Evolutionary conservation across 768 basidiomycete species (phyloP).

Genomic region (Naganishia vaughanmartiniae): DNA sequence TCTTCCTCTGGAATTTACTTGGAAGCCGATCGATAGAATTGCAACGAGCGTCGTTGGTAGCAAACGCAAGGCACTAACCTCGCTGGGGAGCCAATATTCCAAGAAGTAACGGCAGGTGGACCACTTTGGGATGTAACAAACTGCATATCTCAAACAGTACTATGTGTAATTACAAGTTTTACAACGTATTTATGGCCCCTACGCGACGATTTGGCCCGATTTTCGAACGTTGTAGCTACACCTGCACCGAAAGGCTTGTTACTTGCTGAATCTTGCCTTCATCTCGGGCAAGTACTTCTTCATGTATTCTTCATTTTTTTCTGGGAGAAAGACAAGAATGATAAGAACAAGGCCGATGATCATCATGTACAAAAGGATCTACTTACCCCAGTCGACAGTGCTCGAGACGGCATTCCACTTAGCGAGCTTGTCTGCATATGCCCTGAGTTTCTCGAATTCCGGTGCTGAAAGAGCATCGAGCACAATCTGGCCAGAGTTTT

Average conservation of each 20-base stretch:
- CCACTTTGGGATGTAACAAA: background rate
- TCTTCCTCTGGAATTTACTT: background rate
- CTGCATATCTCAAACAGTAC: background rate
- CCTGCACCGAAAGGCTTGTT: background rate
- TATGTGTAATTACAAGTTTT: background rate
- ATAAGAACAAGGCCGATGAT: no score
- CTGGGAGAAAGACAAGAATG: background rate
- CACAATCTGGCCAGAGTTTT: conserved; percentile 57
- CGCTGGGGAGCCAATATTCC: background rate
- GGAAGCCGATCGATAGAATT: background rate
- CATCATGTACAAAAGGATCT: no score
- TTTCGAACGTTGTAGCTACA: background rate
- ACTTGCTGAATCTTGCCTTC: conserved; percentile 14
- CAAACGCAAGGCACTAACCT: background rate
- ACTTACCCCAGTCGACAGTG: conserved; percentile 54
- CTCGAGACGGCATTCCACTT: conserved; percentile 60
- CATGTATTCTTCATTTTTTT: background rate
- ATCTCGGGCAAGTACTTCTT: conserved; percentile 11
- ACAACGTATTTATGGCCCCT: background rate
- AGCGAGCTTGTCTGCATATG: conserved; percentile 58
- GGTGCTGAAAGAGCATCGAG: conserved; percentile 55
- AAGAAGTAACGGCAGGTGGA: background rate
- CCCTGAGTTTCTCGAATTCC: conserved; percentile 58
- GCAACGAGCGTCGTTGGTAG: no score
- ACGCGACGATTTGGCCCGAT: background rate